A percentile compares a stretch with the other conserved stretches of the same genome.
Conservation (phyloP, 768 basidiomycete genomes). For the Galerina marginata region DNA sequence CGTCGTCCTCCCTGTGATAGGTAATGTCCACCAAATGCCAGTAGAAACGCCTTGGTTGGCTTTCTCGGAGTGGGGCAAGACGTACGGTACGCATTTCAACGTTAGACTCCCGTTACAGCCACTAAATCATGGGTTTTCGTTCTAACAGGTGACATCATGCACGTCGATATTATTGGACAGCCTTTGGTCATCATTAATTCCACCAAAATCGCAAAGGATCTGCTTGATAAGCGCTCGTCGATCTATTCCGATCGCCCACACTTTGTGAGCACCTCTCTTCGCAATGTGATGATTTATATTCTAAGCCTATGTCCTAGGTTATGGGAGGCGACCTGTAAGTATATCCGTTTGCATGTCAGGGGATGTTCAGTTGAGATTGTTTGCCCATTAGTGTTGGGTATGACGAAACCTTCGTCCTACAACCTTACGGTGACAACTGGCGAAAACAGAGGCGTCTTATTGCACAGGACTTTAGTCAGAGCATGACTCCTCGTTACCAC, state of each 20-base stretch:
- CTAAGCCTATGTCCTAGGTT: slow-evolving; percentile 6
- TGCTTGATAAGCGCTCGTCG: slow-evolving; percentile 49
- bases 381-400: slow-evolving; percentile 39
- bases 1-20: slow-evolving; percentile 25
- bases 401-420: slow-evolving; percentile 42
- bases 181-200: slow-evolving; percentile 44
- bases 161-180: slow-evolving; percentile 46
- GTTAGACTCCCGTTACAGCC: background rate
- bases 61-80: slow-evolving; percentile 24
- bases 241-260: slow-evolving; percentile 53
- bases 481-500: slow-evolving; percentile 19
- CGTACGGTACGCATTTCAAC: slow-evolving; percentile 16
- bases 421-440: slow-evolving; percentile 46
- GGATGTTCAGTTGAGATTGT: background rate
- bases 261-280: slow-evolving; percentile 25
- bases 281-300: background rate
- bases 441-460: slow-evolving; percentile 39
- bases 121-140: background rate
- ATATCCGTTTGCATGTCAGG: background rate
- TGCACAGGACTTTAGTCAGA: slow-evolving; percentile 24
- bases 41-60: slow-evolving; percentile 23
- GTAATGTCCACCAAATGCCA: slow-evolving; percentile 29
- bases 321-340: slow-evolving; percentile 22
- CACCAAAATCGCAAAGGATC: slow-evolving; percentile 38
- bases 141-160: slow-evolving; percentile 39